Percentiles rank a stretch among this genome's conserved stretches.
Evolutionary conservation across 805 yeast species (phyloP).

Genomic region (Pichia nakasei): DNA sequence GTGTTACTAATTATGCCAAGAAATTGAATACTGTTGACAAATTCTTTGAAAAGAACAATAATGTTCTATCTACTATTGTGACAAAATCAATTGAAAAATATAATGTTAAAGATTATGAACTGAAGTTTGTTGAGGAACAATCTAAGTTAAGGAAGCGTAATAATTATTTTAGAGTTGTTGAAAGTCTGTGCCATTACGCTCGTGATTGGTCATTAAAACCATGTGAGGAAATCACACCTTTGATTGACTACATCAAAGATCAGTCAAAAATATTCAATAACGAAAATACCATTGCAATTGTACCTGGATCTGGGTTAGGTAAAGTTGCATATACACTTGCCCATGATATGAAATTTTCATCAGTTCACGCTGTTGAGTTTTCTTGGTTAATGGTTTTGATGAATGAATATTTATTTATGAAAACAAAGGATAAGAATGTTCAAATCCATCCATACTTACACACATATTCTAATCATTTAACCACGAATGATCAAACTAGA

Average conservation of each 20-base stretch:
- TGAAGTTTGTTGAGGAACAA: conserved; percentile 26
- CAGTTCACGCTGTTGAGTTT: conserved; percentile 67
- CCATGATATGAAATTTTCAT: conserved; percentile 19
- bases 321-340: conserved; percentile 61
- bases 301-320: conserved; percentile 89
- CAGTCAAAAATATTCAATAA: conserved; percentile 29
- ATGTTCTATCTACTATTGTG: conserved; percentile 38
- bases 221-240: conserved; percentile 41
- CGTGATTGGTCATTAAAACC: conserved; percentile 65
- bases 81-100: conserved; percentile 27
- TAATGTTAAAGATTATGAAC: conserved; percentile 35
- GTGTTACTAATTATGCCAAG: conserved; percentile 42
- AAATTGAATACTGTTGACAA: conserved; percentile 44
- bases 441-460: conserved; percentile 47
- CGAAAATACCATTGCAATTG: conserved; percentile 42
- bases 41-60: conserved; percentile 39
- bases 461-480: conserved; percentile 57
- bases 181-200: conserved; percentile 63
- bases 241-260: conserved; percentile 40
- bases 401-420: conserved; percentile 44
- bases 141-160: conserved; percentile 10
- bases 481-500: conserved; percentile 42
- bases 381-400: conserved; percentile 70
- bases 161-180: conserved; percentile 44
- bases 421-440: conserved; percentile 10